phyloP scores from a whole-genome alignment of 306 rosid genomes.

The Gillenia trifoliata region DNA sequence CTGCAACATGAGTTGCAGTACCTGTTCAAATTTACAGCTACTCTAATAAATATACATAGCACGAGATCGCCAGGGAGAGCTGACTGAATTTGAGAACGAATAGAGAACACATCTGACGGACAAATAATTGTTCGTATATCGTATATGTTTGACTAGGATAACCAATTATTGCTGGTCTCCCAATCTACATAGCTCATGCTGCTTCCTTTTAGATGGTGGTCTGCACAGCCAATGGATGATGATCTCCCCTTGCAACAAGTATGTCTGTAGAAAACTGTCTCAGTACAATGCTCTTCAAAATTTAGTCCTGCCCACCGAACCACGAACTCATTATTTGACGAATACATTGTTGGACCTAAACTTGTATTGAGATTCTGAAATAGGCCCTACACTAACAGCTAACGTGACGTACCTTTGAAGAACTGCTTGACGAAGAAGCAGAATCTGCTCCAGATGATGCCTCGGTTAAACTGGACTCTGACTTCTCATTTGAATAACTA shows the following conservation, averaged over 20 bases:
- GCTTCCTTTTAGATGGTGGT: neutral
- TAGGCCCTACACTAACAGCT: neutral
- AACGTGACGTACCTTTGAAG: slow-evolving; percentile 37
- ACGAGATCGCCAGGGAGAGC: neutral
- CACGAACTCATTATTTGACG: neutral
- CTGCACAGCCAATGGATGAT: neutral
- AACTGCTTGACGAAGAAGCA: slow-evolving; percentile 37
- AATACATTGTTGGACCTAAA: neutral
- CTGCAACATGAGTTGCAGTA: neutral
- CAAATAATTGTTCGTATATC: neutral
- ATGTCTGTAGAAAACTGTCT: neutral
- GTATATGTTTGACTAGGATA: neutral
- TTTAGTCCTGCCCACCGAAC: slow-evolving; percentile 20
- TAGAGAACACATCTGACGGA: neutral
- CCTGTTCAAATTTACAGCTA: neutral
- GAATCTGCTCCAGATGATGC: slow-evolving; percentile 36
- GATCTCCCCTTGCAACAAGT: neutral
- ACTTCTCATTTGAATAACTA: slow-evolving; percentile 85
- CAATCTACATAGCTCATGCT: neutral
- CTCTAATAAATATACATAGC: neutral
- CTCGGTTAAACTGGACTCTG: slow-evolving; percentile 48
- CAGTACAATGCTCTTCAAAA: neutral
- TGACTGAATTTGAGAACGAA: neutral
- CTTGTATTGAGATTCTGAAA: neutral
- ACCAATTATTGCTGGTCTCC: neutral